These are phyloP conservation scores for Trichophyton verrucosum DNA, from an alignment of 2,329 filamentous ascomycete species.

Conservation along the genomic window DNA sequence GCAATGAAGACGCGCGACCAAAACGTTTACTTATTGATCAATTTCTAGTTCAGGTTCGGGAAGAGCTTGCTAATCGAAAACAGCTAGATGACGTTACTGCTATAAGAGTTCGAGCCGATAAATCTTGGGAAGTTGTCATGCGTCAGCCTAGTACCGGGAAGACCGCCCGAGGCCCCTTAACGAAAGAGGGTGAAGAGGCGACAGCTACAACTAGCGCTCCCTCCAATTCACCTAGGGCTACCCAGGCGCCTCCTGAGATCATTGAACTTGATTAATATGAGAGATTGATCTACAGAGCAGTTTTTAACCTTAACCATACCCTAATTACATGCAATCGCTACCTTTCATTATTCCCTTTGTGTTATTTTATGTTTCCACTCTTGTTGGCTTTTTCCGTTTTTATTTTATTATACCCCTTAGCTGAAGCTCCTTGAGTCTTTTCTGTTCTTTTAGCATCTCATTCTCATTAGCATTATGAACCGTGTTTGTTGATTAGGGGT, in stretches of 20 bases:
- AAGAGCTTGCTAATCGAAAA: conserved; percentile 39
- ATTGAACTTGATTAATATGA: conserved; percentile 13
- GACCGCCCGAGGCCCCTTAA: not conserved
- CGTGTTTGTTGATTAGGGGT: not conserved
- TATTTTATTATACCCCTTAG: not conserved
- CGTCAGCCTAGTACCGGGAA: not conserved
- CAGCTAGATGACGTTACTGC: conserved; percentile 43
- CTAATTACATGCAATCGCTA: not conserved
- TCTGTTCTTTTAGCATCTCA: not conserved
- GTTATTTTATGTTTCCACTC: not conserved
- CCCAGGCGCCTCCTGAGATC: conserved; percentile 7
- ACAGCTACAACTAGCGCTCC: not conserved
- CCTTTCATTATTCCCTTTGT: not conserved
- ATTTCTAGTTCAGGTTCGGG: conserved; percentile 55
- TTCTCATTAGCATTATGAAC: not conserved
- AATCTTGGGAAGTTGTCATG: conserved; percentile 49
- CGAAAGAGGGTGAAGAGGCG: not conserved
- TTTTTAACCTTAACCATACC: not conserved
- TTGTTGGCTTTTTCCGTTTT: not conserved
- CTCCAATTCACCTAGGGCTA: not conserved
- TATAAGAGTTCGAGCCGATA: conserved; percentile 52
- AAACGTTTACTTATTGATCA: conserved; percentile 57
- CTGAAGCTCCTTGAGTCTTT: not conserved
- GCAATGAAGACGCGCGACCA: conserved; percentile 64
- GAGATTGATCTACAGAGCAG: not conserved